Base-by-base conservation (phyloP, 306 rosid genomes). In the Casuarina equisetifolia region DNA sequence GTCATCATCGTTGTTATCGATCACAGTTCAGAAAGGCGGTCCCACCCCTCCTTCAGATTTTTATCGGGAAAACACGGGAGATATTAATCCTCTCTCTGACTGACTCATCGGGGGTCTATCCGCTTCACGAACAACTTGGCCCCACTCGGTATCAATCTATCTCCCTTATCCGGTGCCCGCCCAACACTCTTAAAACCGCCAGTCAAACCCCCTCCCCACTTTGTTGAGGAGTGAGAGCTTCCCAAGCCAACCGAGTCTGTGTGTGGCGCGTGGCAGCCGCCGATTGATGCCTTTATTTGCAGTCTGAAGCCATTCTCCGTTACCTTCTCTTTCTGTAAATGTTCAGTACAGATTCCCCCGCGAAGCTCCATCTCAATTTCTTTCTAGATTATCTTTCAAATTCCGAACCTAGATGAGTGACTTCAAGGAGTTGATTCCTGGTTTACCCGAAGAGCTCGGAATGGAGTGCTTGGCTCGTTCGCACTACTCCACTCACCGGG, bases 381-480 rank as follows among this genome's bases (percentile, higher is more conserved):
- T 43, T 16, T 39, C 1, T 9, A 15, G 44, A 68, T 4, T 13
- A 3, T 39, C 9, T 39, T 6, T 68, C 72, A n/a, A 43, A 43
- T 35, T 4, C 32, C 11, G 17, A 43, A 45, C 17, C 6, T 53
- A 13, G 19, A 50, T 76, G 73, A 69, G 69, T 17, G 77, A 79
- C 42, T 19, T 61, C 38, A 38, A 40, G 13, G 85, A 88, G 77
- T 74, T 88, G 69, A 74, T 88, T 17, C 86, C 91, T 5, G 82
- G 82, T 48, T 44, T 88, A 11, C 91, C 91, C 0, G 85, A 83
- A 49, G 91, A 88, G 44, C 48, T 88, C 8, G 86, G 82, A 0
- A 77, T 85, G 44, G 89, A 88, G 76, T 88, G 91, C 81, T 46
- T 88, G 76, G 81, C 74, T 77, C 84, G 91, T 16, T 36, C 80